These are phyloP conservation scores for Rhizoclosmatium sp. DNA, from an alignment of 192 early-diverging fungal genomes.

Conservation along the genomic window DNA sequence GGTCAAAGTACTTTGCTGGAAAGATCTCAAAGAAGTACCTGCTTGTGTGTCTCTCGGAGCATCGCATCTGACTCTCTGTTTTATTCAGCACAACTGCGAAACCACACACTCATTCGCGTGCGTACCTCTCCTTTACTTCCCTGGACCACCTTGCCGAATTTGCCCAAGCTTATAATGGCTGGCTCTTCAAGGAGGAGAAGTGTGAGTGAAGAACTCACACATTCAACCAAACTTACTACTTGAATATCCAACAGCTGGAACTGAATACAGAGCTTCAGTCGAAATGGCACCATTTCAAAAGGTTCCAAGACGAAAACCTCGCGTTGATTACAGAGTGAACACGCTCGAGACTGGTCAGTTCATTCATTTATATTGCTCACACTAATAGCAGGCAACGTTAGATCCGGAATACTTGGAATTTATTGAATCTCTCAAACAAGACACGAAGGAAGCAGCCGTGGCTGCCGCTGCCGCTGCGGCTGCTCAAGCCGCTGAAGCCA, in stretches of 20 bases:
- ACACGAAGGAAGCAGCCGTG: background rate
- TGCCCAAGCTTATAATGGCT: constrained; percentile 11
- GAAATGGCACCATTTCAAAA: constrained; percentile 31
- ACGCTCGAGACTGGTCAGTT: constrained; percentile 29
- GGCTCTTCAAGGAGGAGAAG: constrained; percentile 29
- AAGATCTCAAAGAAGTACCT: background rate
- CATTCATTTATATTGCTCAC: constrained; percentile 1
- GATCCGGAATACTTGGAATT: constrained; percentile 30
- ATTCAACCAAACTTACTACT: background rate
- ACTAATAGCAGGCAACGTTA: background rate
- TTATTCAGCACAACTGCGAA: background rate
- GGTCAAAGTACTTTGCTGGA: constrained; percentile 1
- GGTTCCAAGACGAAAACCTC: background rate
- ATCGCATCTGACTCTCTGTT: background rate
- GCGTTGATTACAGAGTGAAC: constrained; percentile 16
- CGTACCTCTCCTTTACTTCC: constrained; percentile 17
- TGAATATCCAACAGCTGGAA: constrained; percentile 6
- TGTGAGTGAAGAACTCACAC: background rate
- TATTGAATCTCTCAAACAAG: background rate
- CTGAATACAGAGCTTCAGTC: constrained; percentile 22
- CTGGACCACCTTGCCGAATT: background rate
- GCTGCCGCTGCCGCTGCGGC: background rate
- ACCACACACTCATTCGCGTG: constrained; percentile 10
- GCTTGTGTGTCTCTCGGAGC: background rate
- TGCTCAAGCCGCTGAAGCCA: background rate